phyloP scores from a whole-genome alignment of 2,329 filamentous ascomycete genomes.

The Aspergillus vadensis region DNA sequence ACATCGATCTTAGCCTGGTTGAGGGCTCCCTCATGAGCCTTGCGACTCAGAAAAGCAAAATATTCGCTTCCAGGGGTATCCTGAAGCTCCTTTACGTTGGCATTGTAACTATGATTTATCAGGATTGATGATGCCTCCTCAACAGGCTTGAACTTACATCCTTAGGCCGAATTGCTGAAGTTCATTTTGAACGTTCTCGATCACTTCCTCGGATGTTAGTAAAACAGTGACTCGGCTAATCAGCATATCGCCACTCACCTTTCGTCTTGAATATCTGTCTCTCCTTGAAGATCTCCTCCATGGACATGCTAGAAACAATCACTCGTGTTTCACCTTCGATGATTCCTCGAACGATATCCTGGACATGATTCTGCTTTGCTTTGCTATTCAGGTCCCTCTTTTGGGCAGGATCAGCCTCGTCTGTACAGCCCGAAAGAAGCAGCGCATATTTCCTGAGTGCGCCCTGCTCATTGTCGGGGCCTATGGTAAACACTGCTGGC shows the following conservation, averaged over 20 bases:
- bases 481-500: conserved; percentile 83
- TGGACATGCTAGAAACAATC: conserved; percentile 84
- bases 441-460: conserved; percentile 80
- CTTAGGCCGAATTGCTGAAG: conserved; percentile 77
- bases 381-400: conserved; percentile 43
- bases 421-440: conserved; percentile 67
- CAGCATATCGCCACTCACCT: conserved; percentile 41
- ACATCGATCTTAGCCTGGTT: conserved; percentile 73
- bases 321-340: conserved; percentile 86
- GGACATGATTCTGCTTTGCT: conserved; percentile 65
- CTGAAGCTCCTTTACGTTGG: conserved; percentile 83
- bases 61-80: conserved; percentile 81
- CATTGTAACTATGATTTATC: conserved; percentile 56
- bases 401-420: conserved; percentile 39
- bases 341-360: conserved; percentile 85
- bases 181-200: conserved; percentile 75
- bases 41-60: conserved; percentile 77
- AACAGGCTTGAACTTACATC: conserved; percentile 51
- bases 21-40: conserved; percentile 81
- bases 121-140: neutral
- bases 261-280: conserved; percentile 75
- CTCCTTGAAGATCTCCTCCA: conserved; percentile 85
- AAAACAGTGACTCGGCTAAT: neutral
- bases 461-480: conserved; percentile 70
- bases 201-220: conserved; percentile 50